Conservation (phyloP, 2,329 filamentous ascomycete genomes). For the Didymellaceae sp. region DNA sequence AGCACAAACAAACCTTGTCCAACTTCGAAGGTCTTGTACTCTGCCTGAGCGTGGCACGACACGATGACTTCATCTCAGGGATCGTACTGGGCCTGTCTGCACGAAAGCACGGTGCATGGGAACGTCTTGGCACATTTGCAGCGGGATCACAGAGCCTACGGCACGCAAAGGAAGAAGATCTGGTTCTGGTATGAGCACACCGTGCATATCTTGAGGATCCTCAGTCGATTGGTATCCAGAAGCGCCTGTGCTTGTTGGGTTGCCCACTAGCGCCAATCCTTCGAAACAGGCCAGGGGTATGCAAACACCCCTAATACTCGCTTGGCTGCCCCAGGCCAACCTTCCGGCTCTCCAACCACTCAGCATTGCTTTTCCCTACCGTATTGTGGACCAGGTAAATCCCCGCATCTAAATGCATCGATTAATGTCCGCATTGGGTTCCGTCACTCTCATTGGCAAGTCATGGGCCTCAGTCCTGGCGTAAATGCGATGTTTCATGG, state of each 20-base stretch:
- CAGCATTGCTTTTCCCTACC: slow-evolving; percentile 12
- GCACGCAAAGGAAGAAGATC: slow-evolving; percentile 27
- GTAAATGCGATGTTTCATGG: slow-evolving; percentile 32
- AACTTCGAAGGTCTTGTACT: slow-evolving; percentile 33
- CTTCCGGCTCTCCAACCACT: slow-evolving; percentile 26
- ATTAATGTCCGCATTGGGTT: slow-evolving; percentile 24
- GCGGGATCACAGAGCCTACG: slow-evolving; percentile 31
- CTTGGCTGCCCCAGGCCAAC: slow-evolving; percentile 23
- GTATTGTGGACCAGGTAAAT: slow-evolving; percentile 18
- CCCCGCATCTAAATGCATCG: slow-evolving; percentile 26
- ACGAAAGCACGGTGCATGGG: slow-evolving; percentile 18
- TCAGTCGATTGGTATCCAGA: slow-evolving; percentile 17
- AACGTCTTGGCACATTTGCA: slow-evolving; percentile 42
- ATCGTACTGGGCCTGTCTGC: slow-evolving; percentile 36
- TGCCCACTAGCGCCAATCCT: slow-evolving; percentile 27
- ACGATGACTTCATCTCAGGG: slow-evolving; percentile 34
- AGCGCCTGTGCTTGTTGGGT: slow-evolving; percentile 22
- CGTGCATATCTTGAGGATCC: background rate
- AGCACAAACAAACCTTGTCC: slow-evolving; percentile 13
- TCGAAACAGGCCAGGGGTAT: slow-evolving; percentile 31
- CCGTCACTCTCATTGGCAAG: slow-evolving; percentile 22
- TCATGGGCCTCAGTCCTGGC: slow-evolving; percentile 23
- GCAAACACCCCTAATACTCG: slow-evolving; percentile 34
- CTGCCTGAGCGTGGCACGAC: slow-evolving; percentile 36
- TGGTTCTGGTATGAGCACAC: slow-evolving; percentile 20